Evolutionary conservation across 2,329 filamentous ascomycete genomes (phyloP).

Genomic region (Xenoacremonium recifei): DNA sequence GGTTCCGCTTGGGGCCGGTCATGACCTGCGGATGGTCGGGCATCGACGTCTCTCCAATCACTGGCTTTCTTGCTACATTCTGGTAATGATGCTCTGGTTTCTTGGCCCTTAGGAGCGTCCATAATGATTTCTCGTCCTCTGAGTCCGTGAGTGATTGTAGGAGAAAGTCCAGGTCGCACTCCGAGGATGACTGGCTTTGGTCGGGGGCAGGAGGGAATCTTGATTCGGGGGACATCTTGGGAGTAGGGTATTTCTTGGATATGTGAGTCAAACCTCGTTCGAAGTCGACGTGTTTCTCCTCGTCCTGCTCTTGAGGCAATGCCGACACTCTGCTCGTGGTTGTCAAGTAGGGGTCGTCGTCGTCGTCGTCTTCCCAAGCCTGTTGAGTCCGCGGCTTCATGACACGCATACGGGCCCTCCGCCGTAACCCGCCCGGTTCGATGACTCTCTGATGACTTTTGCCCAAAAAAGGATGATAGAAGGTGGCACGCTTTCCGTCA

Average conservation of each 20-base stretch:
- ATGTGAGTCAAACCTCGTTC: conserved; percentile 12
- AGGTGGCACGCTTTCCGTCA: no score
- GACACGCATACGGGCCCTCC: no score
- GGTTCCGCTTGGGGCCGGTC: conserved; percentile 4
- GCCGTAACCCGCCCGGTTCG: no score
- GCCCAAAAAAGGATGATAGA: no score
- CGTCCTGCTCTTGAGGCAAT: conserved; percentile 1
- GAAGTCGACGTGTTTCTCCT: conserved; percentile 4
- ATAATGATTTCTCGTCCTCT: background rate
- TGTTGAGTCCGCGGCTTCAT: no score
- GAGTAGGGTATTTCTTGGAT: conserved; percentile 11
- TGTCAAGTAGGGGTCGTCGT: no score
- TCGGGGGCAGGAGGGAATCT: conserved; percentile 3
- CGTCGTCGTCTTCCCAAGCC: no score
- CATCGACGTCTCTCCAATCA: conserved; percentile 2
- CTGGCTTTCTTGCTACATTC: conserved; percentile 4
- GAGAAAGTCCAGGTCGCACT: background rate
- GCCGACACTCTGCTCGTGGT: no score
- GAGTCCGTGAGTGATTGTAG: background rate
- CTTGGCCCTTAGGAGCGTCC: conserved; percentile 2
- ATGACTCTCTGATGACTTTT: no score
- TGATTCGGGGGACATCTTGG: conserved; percentile 2
- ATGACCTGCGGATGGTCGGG: conserved; percentile 7
- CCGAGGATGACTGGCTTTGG: conserved; percentile 8
- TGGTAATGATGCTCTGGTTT: conserved; percentile 1